Evolutionary conservation across 169 alveolate genomes (phyloP).

Genomic region (Haemoproteus tartakovskyi): DNA sequence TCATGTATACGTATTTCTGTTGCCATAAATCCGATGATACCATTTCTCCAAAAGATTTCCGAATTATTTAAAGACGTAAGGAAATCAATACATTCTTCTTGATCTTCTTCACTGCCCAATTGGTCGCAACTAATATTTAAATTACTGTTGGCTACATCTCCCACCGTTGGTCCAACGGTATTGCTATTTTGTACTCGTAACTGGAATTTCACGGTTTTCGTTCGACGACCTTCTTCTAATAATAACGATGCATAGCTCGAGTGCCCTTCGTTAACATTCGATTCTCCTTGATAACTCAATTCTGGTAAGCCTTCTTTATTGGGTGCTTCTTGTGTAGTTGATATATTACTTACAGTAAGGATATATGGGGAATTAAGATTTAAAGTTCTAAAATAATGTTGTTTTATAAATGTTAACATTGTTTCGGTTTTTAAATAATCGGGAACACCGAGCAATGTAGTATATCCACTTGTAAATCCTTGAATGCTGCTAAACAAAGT

Average conservation of each 20-base stretch:
- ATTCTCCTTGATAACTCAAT: background rate
- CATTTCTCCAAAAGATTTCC: conserved; percentile 57
- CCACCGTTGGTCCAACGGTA: conserved; percentile 4
- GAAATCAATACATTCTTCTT: conserved; percentile 60
- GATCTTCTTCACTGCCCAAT: conserved; percentile 49
- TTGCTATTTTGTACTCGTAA: conserved; percentile 10
- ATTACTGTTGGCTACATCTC: conserved; percentile 6
- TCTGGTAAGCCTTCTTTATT: background rate
- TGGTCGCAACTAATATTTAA: conserved; percentile 25
- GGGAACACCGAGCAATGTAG: conserved; percentile 46
- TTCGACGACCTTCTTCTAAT: background rate
- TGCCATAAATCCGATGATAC: conserved; percentile 59
- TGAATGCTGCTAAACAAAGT: conserved; percentile 15
- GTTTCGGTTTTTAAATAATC: conserved; percentile 26
- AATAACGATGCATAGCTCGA: too few relatives aligned
- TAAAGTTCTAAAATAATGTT: conserved; percentile 20
- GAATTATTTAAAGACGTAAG: conserved; percentile 42
- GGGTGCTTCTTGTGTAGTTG: background rate
- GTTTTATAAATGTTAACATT: conserved; percentile 37
- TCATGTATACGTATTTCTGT: conserved; percentile 24
- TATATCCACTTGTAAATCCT: conserved; percentile 12
- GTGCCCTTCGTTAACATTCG: background rate
- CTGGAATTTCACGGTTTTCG: conserved; percentile 22
- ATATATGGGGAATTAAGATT: conserved; percentile 16
- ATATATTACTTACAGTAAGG: too few relatives aligned